A percentile compares a stretch with the other conserved stretches of the same genome.
Conservation (phyloP, 805 yeast species). For the Candida qinlingensis region DNA sequence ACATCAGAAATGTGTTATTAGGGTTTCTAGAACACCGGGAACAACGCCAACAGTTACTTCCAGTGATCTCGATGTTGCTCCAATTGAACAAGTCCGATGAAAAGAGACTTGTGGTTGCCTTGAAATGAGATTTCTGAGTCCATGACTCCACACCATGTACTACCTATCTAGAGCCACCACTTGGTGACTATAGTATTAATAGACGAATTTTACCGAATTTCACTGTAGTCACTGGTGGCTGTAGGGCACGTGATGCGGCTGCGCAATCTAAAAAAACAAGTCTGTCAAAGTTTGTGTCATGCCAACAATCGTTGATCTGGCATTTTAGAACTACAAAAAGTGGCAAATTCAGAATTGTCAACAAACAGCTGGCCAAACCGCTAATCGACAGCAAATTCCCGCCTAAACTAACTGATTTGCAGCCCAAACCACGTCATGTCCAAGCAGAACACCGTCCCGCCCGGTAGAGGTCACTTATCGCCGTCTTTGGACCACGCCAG, state of each 20-base stretch:
- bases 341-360: too few relatives aligned
- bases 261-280: background rate
- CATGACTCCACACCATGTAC: too few relatives aligned
- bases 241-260: background rate
- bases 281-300: background rate
- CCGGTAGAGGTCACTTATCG: background rate
- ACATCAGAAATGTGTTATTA: conserved; percentile 81
- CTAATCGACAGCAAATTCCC: too few relatives aligned
- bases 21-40: conserved; percentile 91
- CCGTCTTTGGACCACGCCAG: background rate
- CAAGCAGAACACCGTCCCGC: background rate
- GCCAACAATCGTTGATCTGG: too few relatives aligned
- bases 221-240: background rate
- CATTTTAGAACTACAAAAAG: too few relatives aligned
- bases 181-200: too few relatives aligned
- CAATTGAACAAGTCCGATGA: conserved; percentile 69
- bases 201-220: too few relatives aligned
- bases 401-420: too few relatives aligned
- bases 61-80: conserved; percentile 76
- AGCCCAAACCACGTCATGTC: background rate
- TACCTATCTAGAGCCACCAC: too few relatives aligned
- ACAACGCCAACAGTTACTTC: conserved; percentile 79
- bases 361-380: too few relatives aligned
- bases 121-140: conserved; percentile 4
- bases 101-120: conserved; percentile 48